Conservation (phyloP, 495 filamentous ascomycete species). For the Tirmania nivea region DNA sequence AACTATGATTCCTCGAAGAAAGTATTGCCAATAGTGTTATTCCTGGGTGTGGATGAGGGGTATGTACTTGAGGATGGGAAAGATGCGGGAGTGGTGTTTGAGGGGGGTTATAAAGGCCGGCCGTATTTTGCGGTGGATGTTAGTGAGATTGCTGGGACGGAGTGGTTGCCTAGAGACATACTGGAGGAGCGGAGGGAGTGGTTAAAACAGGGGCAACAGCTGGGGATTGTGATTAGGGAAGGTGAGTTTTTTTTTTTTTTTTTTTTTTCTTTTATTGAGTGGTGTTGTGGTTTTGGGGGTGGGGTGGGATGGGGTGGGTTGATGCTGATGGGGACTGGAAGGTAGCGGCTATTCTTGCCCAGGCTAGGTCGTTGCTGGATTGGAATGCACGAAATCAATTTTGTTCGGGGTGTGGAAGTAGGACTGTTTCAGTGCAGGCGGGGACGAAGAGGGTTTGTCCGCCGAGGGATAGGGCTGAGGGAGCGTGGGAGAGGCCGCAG, state of each 20-base stretch:
- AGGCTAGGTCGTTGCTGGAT: constrained; percentile 70
- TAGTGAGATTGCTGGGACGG: constrained; percentile 32
- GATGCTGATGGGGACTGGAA: constrained; percentile 5
- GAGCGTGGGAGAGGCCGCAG: constrained; percentile 30
- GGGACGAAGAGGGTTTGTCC: constrained; percentile 85
- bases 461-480: constrained; percentile 39
- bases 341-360: constrained; percentile 72
- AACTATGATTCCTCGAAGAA: constrained; percentile 45
- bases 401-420: constrained; percentile 69
- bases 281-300: not conserved
- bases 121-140: constrained; percentile 84
- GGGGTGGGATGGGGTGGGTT: not conserved
- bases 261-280: not conserved
- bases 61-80: constrained; percentile 20
- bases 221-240: constrained; percentile 34
- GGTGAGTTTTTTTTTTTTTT: constrained; percentile 24
- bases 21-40: constrained; percentile 43
- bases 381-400: constrained; percentile 90
- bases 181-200: constrained; percentile 38
- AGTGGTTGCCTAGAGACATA: constrained; percentile 29
- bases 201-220: constrained; percentile 34
- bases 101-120: constrained; percentile 39
- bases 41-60: constrained; percentile 66
- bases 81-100: constrained; percentile 8
- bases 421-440: constrained; percentile 65